Percentiles rank a stretch among this genome's conserved stretches.
phyloP scores from a whole-genome alignment of 176 grass and related monocot genomes.

The Echinochloa phyllopogon region DNA sequence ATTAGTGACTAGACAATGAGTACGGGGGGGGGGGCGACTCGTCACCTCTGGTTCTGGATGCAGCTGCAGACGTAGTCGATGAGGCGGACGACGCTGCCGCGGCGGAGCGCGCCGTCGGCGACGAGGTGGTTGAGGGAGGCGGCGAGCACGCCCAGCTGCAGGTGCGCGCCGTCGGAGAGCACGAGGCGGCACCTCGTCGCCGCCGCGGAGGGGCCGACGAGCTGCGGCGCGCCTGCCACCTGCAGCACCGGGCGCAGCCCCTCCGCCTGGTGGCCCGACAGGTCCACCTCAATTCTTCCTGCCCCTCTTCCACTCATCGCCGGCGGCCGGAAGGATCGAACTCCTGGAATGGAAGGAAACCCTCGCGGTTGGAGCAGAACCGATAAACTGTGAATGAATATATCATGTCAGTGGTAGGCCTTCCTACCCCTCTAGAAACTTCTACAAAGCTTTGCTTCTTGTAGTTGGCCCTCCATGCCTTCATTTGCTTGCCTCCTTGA shows the following conservation, averaged over 20 bases:
- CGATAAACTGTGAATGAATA: too few relatives aligned
- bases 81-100: constrained; percentile 54
- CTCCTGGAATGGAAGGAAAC: too few relatives aligned
- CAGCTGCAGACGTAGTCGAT: constrained; percentile 54
- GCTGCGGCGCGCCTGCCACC: constrained; percentile 60
- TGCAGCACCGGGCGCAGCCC: constrained; percentile 77
- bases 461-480: too few relatives aligned
- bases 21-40: neutral
- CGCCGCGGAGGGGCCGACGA: constrained; percentile 48
- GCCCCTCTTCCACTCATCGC: neutral
- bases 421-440: too few relatives aligned
- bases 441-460: too few relatives aligned
- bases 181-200: neutral
- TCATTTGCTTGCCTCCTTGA: too few relatives aligned
- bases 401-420: too few relatives aligned
- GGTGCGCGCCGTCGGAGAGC: constrained; percentile 56
- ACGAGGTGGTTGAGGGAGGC: constrained; percentile 56
- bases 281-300: constrained; percentile 28
- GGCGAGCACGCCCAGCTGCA: constrained; percentile 57
- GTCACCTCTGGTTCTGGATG: neutral
- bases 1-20: too few relatives aligned
- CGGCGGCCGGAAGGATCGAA: neutral
- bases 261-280: constrained; percentile 51
- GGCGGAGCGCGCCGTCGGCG: constrained; percentile 40
- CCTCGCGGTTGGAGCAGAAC: too few relatives aligned